Conservation (phyloP, 2,329 filamentous ascomycete species). For the Didymella pomorum region DNA sequence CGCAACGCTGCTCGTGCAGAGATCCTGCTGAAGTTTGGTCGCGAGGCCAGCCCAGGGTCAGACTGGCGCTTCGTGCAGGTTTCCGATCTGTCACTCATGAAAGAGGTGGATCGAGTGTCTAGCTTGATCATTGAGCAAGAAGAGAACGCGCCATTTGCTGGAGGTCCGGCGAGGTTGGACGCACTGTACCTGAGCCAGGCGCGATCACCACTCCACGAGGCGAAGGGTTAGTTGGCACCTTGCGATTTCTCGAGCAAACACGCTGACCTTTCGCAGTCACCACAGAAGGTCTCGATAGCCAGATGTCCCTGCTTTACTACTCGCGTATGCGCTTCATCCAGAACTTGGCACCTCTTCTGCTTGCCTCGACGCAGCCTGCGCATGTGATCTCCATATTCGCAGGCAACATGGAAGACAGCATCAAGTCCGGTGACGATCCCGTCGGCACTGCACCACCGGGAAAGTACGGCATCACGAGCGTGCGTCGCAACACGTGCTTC, state of each 20-base stretch:
- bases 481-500: constrained; percentile 41
- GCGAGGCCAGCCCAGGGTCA: constrained; percentile 38
- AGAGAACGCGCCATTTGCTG: constrained; percentile 25
- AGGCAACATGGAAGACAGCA: constrained; percentile 37
- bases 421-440: constrained; percentile 36
- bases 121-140: constrained; percentile 40
- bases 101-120: constrained; percentile 47
- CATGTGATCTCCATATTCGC: constrained; percentile 49
- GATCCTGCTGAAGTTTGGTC: constrained; percentile 38
- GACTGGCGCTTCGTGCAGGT: constrained; percentile 47
- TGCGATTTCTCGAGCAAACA: not conserved
- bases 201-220: constrained; percentile 48
- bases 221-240: constrained; percentile 56
- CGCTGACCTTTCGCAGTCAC: constrained; percentile 38
- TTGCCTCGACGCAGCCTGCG: constrained; percentile 26
- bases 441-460: constrained; percentile 34
- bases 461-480: constrained; percentile 38
- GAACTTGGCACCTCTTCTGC: constrained; percentile 49
- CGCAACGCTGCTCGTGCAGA: constrained; percentile 47
- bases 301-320: constrained; percentile 47
- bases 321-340: constrained; percentile 51
- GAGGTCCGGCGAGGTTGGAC: constrained; percentile 43
- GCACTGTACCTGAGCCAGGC: constrained; percentile 46
- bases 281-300: constrained; percentile 49
- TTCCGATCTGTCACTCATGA: constrained; percentile 43